phyloP scores from a whole-genome alignment of 306 rosid genomes.

The Begonia fuchsioides region DNA sequence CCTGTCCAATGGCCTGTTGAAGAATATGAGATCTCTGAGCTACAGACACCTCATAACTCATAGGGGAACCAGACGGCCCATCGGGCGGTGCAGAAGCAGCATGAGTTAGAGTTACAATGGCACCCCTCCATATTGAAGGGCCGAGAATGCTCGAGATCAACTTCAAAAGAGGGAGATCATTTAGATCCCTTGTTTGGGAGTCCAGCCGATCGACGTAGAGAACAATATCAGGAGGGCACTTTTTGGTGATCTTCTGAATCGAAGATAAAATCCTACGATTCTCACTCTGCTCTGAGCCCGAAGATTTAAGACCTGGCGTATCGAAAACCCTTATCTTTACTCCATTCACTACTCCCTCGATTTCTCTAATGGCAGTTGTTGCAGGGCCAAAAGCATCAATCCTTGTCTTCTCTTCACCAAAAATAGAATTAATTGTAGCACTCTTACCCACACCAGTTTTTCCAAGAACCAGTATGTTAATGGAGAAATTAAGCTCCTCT shows the following conservation, averaged over 20 bases:
- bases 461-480: constrained; percentile 83
- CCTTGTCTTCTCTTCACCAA: constrained; percentile 67
- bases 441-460: constrained; percentile 95
- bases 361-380: constrained; percentile 60
- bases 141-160: constrained; percentile 55
- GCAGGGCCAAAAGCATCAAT: constrained; percentile 73
- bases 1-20: constrained; percentile 91
- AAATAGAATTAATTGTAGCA: constrained; percentile 89
- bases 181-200: constrained; percentile 76
- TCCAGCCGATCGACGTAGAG: constrained; percentile 93
- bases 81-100: constrained; percentile 97
- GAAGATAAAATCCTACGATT: constrained; percentile 52
- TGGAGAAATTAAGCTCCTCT: constrained; percentile 50
- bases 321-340: constrained; percentile 70
- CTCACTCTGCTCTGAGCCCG: constrained; percentile 53
- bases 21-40: constrained; percentile 87
- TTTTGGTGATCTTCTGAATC: constrained; percentile 63
- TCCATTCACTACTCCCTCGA: constrained; percentile 76
- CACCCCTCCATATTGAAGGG: constrained; percentile 68
- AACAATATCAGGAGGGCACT: constrained; percentile 72
- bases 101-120: constrained; percentile 74
- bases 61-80: constrained; percentile 82
- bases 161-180: constrained; percentile 68
- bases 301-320: constrained; percentile 83
- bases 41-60: constrained; percentile 82